These are phyloP conservation scores for Plantago lanceolata DNA, from an alignment of 305 asterid genomes.

Conservation along the genomic window DNA sequence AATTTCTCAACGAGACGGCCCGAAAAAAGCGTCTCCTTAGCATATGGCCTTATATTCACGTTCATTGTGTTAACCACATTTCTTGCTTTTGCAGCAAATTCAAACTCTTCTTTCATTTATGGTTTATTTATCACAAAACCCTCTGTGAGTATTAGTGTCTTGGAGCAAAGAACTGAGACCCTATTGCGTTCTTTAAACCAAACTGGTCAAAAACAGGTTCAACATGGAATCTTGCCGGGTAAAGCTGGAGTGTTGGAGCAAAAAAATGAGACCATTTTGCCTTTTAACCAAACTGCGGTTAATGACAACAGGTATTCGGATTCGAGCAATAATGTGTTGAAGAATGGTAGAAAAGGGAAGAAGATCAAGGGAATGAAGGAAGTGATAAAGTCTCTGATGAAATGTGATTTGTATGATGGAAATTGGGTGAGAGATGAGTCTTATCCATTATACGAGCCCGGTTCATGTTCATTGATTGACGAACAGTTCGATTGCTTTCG, in stretches of 20 bases:
- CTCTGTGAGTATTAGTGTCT: conserved; percentile 13
- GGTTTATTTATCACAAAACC: conserved; percentile 20
- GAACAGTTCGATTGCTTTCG: conserved; percentile 73
- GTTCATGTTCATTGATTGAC: conserved; percentile 80
- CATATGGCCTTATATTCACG: conserved; percentile 34
- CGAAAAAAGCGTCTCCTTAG: conserved; percentile 32
- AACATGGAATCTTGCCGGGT: background rate
- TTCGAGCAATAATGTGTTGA: conserved; percentile 20
- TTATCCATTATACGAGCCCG: conserved; percentile 78
- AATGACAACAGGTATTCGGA: conserved; percentile 18
- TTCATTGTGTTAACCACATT: conserved; percentile 52
- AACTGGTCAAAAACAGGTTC: background rate
- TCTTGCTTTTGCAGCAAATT: conserved; percentile 50
- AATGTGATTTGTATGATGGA: conserved; percentile 72
- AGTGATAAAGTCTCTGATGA: conserved; percentile 48
- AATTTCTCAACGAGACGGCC: conserved; percentile 20
- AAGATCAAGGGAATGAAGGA: conserved; percentile 29
- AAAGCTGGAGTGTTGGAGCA: conserved; percentile 24
- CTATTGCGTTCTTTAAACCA: background rate
- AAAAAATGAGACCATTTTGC: conserved; percentile 16
- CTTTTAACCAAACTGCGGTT: conserved; percentile 19
- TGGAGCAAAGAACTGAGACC: conserved; percentile 21
- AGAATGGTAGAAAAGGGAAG: background rate
- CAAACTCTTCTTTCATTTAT: conserved; percentile 43
- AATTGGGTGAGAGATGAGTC: conserved; percentile 78